A percentile compares a stretch with the other conserved stretches of the same genome.
Evolutionary conservation across 352 stramenopile species (phyloP).

Genomic region (Phytopythium delawarense): DNA sequence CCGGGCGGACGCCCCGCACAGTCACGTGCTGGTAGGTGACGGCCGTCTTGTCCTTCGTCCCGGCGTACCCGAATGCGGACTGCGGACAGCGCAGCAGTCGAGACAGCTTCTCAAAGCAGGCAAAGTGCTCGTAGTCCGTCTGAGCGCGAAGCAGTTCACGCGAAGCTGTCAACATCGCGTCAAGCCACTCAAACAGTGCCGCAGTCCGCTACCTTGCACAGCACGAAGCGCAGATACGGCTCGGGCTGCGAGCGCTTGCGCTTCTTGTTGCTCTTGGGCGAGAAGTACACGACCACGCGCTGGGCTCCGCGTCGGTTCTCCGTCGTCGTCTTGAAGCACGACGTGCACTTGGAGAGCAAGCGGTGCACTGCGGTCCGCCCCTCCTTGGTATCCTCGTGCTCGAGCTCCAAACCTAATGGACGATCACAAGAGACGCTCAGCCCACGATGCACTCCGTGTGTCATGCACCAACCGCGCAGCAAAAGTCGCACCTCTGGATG

Average conservation of each 20-base stretch:
- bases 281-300: constrained; percentile 56
- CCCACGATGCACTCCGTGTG: not conserved
- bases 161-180: not conserved
- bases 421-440: not conserved
- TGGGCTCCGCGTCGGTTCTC: constrained; percentile 38
- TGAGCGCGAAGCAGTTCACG: constrained; percentile 5
- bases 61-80: constrained; percentile 58
- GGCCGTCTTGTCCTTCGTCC: constrained; percentile 75
- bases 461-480: no score
- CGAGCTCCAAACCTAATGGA: constrained; percentile 37
- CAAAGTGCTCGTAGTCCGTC: constrained; percentile 72
- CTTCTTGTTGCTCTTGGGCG: constrained; percentile 57
- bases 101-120: constrained; percentile 56
- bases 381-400: constrained; percentile 62
- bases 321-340: constrained; percentile 63
- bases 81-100: constrained; percentile 35
- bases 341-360: constrained; percentile 48
- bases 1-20: constrained; percentile 35
- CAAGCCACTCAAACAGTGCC: not conserved
- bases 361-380: constrained; percentile 55
- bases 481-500: constrained; percentile 26
- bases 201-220: constrained; percentile 47
- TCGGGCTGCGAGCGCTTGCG: constrained; percentile 59
- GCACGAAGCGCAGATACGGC: constrained; percentile 48
- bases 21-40: constrained; percentile 69